Base-by-base conservation (phyloP, 768 basidiomycete species). In the Cystoderma amianthinum region DNA sequence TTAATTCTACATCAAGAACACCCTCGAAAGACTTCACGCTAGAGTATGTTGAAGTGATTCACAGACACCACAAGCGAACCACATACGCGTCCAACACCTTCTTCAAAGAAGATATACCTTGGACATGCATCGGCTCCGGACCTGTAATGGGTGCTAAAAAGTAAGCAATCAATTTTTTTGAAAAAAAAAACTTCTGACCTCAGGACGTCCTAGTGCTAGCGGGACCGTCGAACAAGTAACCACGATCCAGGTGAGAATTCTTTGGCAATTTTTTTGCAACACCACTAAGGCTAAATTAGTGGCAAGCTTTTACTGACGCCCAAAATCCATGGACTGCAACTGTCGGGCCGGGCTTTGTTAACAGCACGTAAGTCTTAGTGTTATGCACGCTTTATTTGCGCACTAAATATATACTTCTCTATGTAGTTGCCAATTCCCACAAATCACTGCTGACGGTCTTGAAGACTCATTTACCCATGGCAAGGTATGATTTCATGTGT, bases 51-150 rank as follows among this genome's bases (percentile, higher is more conserved):
- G 72, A 76, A 53, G 58, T 74, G 12, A 72, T 76, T 39, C 74
- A 76, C 24, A 55, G 72, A 23, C 74, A 76, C 48, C 74, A 76
- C 41, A 76, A 76, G 42, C 68, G 72, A 11, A 74, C 72, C 0
- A 72, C 74, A 2, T 76, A 74, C 48, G 55, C 54, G 1, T 68
- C 71, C 11, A 76, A 74, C 41, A 72, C 67, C 0, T 76, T 74
- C 46, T 71, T 71, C 51, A 64, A 66, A 38, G 74, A 76, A 51
- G 64, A 66, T 39, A 49, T 71, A 4, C 10, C 56, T 4, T 74
- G 72, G 72, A 61, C 58, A 22, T 76, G 74, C 44, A 53, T 48
- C 25, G 66, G 63, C 9, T 58, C 60, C 28, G 72, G 71, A 0
- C 65, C 70, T 21, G 54, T 66, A 2, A 57, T 47, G 43, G 62